Percentiles rank a stretch among this genome's conserved stretches.
phyloP scores from a whole-genome alignment of 306 rosid genomes.

The Vigna mungo region DNA sequence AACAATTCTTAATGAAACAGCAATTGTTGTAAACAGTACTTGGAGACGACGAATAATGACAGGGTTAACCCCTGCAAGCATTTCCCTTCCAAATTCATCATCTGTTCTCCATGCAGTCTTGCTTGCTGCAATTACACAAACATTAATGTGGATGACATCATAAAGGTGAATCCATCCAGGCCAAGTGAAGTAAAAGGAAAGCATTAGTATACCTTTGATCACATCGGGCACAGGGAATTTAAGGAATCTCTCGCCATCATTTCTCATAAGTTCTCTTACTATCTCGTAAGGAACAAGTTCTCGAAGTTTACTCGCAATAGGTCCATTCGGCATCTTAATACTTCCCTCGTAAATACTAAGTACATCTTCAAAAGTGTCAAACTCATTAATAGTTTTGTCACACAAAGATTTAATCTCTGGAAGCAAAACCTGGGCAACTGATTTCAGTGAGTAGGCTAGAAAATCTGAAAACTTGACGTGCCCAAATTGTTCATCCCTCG shows the following conservation, averaged over 20 bases:
- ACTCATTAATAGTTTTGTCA: conserved; percentile 84
- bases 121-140: conserved; percentile 52
- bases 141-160: not conserved
- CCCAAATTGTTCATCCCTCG: conserved; percentile 83
- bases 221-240: conserved; percentile 87
- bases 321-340: conserved; percentile 62
- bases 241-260: conserved; percentile 84
- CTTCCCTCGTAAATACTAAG: conserved; percentile 71
- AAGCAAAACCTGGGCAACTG: conserved; percentile 67
- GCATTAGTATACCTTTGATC: conserved; percentile 64
- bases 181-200: not conserved
- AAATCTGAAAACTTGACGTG: conserved; percentile 80
- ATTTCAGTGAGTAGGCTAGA: conserved; percentile 77
- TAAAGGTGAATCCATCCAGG: not conserved
- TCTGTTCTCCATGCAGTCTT: conserved; percentile 94
- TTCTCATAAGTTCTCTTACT: conserved; percentile 71
- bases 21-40: conserved; percentile 48
- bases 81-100: conserved; percentile 89
- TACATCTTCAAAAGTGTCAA: conserved; percentile 76
- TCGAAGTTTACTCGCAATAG: conserved; percentile 52
- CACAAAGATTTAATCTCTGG: conserved; percentile 74
- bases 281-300: conserved; percentile 79
- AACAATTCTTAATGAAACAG: not conserved
- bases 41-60: conserved; percentile 74
- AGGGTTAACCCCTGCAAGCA: conserved; percentile 97